These are phyloP conservation scores for Candida sojae DNA, from an alignment of 1,139 yeast species.

Conservation along the genomic window DNA sequence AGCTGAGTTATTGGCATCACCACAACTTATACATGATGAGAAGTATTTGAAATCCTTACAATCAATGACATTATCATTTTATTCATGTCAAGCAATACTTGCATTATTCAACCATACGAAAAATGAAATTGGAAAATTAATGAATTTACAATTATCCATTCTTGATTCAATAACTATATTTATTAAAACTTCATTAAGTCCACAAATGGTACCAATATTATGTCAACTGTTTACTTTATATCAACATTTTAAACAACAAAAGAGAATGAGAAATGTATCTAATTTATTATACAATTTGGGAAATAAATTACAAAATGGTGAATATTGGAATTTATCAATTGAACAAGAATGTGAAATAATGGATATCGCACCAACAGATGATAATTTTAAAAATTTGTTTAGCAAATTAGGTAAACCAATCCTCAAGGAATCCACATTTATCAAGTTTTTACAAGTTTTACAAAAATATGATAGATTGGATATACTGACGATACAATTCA, in stretches of 20 bases:
- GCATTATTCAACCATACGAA: constrained; percentile 2
- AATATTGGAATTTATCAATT: constrained; percentile 19
- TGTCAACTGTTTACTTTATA: constrained; percentile 15
- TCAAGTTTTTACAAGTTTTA: not conserved
- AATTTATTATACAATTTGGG: constrained; percentile 25
- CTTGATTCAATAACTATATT: constrained; percentile 25
- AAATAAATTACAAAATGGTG: constrained; percentile 9
- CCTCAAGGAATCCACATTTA: not conserved
- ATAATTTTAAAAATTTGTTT: constrained; percentile 15
- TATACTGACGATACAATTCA: constrained; percentile 1
- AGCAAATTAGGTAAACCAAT: constrained; percentile 20
- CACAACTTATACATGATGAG: constrained; percentile 7
- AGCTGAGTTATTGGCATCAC: constrained; percentile 4
- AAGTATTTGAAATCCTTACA: constrained; percentile 3
- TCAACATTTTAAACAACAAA: constrained; percentile 22
- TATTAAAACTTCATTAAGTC: constrained; percentile 13
- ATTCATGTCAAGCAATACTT: constrained; percentile 2
- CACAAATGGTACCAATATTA: constrained; percentile 7
- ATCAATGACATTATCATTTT: constrained; percentile 2
- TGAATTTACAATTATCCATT: constrained; percentile 20
- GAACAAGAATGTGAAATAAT: constrained; percentile 24
- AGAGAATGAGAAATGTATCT: constrained; percentile 32
- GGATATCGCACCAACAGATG: constrained; percentile 12
- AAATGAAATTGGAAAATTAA: constrained; percentile 10
- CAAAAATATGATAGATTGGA: not conserved